Evolutionary conservation across 2,329 filamentous ascomycete species (phyloP).

Genomic region (Pseudogymnoascus destructans): DNA sequence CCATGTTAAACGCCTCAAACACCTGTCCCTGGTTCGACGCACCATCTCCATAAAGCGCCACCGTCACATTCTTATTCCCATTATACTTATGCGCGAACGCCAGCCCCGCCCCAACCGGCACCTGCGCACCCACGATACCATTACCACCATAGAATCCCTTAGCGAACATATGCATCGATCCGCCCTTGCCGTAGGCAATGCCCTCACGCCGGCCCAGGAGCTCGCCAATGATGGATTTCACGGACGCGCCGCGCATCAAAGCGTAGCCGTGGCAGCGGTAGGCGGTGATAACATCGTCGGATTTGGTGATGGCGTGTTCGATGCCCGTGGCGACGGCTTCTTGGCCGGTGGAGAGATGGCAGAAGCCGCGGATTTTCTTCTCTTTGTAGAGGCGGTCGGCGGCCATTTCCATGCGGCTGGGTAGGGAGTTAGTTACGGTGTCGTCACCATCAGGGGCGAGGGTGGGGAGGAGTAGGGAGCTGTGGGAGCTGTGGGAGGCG

Average conservation of each 20-base stretch:
- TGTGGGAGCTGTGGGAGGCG: no score
- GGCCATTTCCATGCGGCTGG: slow-evolving; percentile 98
- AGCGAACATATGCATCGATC: slow-evolving; percentile 99
- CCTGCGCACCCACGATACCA: slow-evolving; percentile 97
- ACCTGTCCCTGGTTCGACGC: slow-evolving; percentile 98
- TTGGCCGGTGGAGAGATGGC: slow-evolving; percentile 93
- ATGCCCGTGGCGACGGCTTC: slow-evolving; percentile 96
- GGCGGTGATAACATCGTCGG: slow-evolving; percentile 91
- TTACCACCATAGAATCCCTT: slow-evolving; percentile 98
- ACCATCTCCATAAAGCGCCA: slow-evolving; percentile 94
- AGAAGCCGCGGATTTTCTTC: slow-evolving; percentile 99
- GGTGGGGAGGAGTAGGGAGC: not conserved
- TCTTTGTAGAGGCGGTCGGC: slow-evolving; percentile 99
- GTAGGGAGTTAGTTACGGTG: not conserved
- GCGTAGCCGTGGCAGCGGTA: slow-evolving; percentile 99
- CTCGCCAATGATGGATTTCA: slow-evolving; percentile 91
- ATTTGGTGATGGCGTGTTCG: slow-evolving; percentile 83
- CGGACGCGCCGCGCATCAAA: slow-evolving; percentile 82
- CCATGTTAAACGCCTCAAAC: slow-evolving; percentile 99
- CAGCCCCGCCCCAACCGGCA: slow-evolving; percentile 90
- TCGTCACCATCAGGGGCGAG: not conserved
- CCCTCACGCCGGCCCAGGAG: slow-evolving; percentile 88
- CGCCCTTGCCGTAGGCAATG: slow-evolving; percentile 97
- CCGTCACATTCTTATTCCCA: slow-evolving; percentile 69
- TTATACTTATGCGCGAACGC: slow-evolving; percentile 96